These are phyloP conservation scores for Bertia moriformis DNA, from an alignment of 2,329 filamentous ascomycete species.

Conservation along the genomic window DNA sequence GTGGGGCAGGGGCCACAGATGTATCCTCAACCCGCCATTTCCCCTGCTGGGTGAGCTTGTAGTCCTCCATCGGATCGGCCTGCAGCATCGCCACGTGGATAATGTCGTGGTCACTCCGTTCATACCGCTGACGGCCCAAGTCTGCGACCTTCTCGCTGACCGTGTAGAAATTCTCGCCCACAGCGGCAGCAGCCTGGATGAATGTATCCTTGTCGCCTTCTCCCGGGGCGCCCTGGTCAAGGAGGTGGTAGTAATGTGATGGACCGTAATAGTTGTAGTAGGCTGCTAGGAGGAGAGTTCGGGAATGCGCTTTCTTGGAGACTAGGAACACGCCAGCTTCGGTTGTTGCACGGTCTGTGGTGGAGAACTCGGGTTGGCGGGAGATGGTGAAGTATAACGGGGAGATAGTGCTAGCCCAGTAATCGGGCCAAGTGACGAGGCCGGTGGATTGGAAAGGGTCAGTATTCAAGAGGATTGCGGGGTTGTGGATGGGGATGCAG, in stretches of 20 bases:
- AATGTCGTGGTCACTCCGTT: too few relatives aligned
- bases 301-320: constrained; percentile 22
- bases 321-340: constrained; percentile 29
- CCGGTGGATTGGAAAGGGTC: constrained; percentile 23
- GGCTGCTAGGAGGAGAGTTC: constrained; percentile 24
- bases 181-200: constrained; percentile 22
- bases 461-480: constrained; percentile 21
- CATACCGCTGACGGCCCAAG: background rate
- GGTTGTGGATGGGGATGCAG: constrained; percentile 8
- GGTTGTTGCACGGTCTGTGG: constrained; percentile 17
- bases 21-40: background rate
- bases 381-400: constrained; percentile 20
- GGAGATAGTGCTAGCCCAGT: constrained; percentile 22
- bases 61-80: background rate
- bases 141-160: constrained; percentile 10
- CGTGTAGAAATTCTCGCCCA: constrained; percentile 22
- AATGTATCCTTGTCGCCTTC: constrained; percentile 36
- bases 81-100: background rate
- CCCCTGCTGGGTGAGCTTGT: background rate
- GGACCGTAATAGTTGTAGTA: constrained; percentile 34
- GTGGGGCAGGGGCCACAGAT: background rate
- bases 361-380: constrained; percentile 11
- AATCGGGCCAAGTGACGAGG: constrained; percentile 30
- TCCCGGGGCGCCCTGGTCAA: constrained; percentile 28
- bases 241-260: constrained; percentile 24